These are phyloP conservation scores for Panaeolus cyanescens DNA, from an alignment of 768 basidiomycete genomes.

Conservation along the genomic window DNA sequence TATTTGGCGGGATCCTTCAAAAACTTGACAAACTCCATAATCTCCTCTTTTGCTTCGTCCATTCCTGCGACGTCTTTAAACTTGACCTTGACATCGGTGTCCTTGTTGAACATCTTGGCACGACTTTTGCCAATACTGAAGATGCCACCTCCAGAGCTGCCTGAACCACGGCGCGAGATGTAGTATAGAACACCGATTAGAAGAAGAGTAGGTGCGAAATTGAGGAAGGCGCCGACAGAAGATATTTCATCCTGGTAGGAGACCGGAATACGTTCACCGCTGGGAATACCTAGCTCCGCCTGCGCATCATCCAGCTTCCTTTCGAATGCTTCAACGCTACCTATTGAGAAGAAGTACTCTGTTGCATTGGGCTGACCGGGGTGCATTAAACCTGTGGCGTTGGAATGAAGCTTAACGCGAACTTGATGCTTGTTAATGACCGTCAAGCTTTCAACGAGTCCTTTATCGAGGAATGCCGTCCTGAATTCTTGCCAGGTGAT, in stretches of 20 bases:
- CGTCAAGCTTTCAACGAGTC: constrained; percentile 89
- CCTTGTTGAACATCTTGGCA: constrained; percentile 96
- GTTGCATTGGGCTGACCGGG: constrained; percentile 52
- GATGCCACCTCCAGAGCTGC: constrained; percentile 81
- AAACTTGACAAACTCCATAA: constrained; percentile 99
- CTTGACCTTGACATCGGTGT: constrained; percentile 89
- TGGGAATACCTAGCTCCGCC: constrained; percentile 87
- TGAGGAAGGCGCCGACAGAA: constrained; percentile 75
- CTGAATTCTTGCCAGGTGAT: constrained; percentile 99
- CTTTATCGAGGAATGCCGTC: constrained; percentile 95
- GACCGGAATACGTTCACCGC: constrained; percentile 92
- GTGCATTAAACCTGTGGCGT: constrained; percentile 81
- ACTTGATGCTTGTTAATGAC: constrained; percentile 92
- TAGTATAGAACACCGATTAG: constrained; percentile 89
- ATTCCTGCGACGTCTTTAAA: constrained; percentile 99
- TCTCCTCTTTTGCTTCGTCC: constrained; percentile 99
- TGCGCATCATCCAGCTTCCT: constrained; percentile 94
- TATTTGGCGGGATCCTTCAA: constrained; percentile 94
- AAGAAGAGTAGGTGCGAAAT: constrained; percentile 93
- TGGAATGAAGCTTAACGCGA: constrained; percentile 90
- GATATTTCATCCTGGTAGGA: constrained; percentile 96
- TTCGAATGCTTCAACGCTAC: constrained; percentile 95
- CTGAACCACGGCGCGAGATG: constrained; percentile 73
- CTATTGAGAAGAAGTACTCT: constrained; percentile 95
- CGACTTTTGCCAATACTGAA: constrained; percentile 97